Base-by-base conservation (phyloP, 2,329 filamentous ascomycete species). In the Penicillium sp. region DNA sequence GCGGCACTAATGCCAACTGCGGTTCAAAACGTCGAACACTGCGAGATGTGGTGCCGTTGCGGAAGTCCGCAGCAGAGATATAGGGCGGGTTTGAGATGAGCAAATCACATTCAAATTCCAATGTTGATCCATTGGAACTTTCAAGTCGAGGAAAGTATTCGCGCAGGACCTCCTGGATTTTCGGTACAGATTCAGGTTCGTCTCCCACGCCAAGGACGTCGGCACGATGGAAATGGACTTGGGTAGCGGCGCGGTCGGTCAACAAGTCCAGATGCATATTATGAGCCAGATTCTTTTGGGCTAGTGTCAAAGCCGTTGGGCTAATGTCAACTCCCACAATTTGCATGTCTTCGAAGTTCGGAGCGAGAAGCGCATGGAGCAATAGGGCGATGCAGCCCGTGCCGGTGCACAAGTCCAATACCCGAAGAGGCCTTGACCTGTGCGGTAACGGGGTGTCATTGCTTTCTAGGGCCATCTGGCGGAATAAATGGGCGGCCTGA, bases 81-180 rank as follows among this genome's bases (percentile, higher is more conserved):
- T 98, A 98, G 0, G 95, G 95, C 16, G 95, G 95, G 68, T 99
- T 99, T 1, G 90, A 90, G 35, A 95, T 84, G 1, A 99, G 75
- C 4, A 98, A 76, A 60, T 96, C 87, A 68, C 74, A 76, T 22
- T 55, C 48, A 24, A 39, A 39, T 21, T 47, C 24, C n/a, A 31
- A 37, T 10, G 22, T 24, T 27, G 51, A 9, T 29, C 27, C 31
- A 29, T 5, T n/a, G 7, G 35, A 35, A 27, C 33, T 24, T 27
- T 24, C 47, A 9, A 14, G n/a, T 9, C 22, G 50, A 16, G 49
- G 29, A 21, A 47, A 49, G 10, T 29, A 46, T 19, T 55, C 27
- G 7, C 16, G 24, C 2, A 71, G 39, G 11, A 68, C 24, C 16
- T 60, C 52, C 29, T 64, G 55, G 29, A 68, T 35, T 2, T 43